Base-by-base conservation (phyloP, 345 rosid genomes). In the Brassica rapa region DNA sequence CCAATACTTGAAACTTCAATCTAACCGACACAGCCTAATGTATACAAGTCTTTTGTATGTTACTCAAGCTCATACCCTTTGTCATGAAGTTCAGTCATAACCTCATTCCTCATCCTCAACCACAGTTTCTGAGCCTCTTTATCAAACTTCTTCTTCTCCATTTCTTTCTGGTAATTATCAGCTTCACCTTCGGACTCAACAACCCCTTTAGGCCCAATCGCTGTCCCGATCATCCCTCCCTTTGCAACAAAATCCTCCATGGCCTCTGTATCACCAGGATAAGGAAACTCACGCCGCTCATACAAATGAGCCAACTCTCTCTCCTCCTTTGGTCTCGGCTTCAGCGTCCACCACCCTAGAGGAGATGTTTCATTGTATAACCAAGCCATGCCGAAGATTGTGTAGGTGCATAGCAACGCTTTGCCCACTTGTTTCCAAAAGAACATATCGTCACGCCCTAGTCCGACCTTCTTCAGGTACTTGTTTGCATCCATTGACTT, bases 81-180 rank as follows among this genome's bases (percentile, higher is more conserved):
- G 68, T 88, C 98, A 78, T 86, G 91, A 74, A 93, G 92, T 78
- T 95, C 97, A 71, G 84, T 85, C 9, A 90, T 76, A 39, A 91
- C 97, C 81, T 93, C 97, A 77, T 89, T 91, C 86, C 97, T 89
- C 93, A 93, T 95, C 83, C 96, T 86, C 35, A 86, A 4, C 96
- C 97, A 95, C 75, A 93, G 73, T 82, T 93, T 91, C 81, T 87
- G 89, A 33, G 87, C 87, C 72, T 93, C 92, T 61, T 85, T 92
- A 5, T 90, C 93, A 0, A 93, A 75, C 82, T 91, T 93, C 86
- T 84, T 85, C 77, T 87, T 80, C 91, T 91, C 85, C 89, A 91
- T 33, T n/a, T 85, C 83, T 80, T 86, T 82, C 85, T 89, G 90
- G 70, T 82, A 87, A 73, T 88, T 88, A 71, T 46, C 60, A 0